phyloP scores from a whole-genome alignment of 73 alveolate species.

The Paramecium sonneborni region DNA sequence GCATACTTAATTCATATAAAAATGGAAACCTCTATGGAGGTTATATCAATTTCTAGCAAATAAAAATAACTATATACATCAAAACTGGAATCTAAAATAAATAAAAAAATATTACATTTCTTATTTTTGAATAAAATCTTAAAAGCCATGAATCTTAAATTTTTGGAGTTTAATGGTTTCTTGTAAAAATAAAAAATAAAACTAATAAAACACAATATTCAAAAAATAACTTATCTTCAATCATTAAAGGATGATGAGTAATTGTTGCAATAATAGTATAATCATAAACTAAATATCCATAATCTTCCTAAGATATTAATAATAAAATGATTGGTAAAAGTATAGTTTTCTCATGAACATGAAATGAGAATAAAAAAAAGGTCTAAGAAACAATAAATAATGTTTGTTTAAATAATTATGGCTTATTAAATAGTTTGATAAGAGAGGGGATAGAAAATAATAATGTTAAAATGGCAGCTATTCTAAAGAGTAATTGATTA shows the following conservation, averaged over 20 bases:
- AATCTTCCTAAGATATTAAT: background rate
- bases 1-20: background rate
- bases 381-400: slow-evolving; percentile 62
- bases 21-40: background rate
- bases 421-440: slow-evolving; percentile 53
- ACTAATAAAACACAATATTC: slow-evolving; percentile 32
- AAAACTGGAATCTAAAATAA: background rate
- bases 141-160: background rate
- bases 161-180: background rate
- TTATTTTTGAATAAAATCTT: background rate
- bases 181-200: too few relatives aligned
- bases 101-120: background rate
- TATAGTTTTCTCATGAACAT: slow-evolving; percentile 76
- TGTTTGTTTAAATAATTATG: slow-evolving; percentile 3
- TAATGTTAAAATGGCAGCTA: too few relatives aligned
- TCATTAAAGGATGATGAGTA: slow-evolving; percentile 59
- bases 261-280: slow-evolving; percentile 34
- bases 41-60: background rate
- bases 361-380: slow-evolving; percentile 71
- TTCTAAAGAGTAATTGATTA: too few relatives aligned
- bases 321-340: slow-evolving; percentile 63
- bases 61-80: background rate
- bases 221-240: slow-evolving; percentile 52
- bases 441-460: too few relatives aligned
- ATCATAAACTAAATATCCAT: slow-evolving; percentile 18